Base-by-base conservation (phyloP, 139 green algal genomes). In the Chara braunii region DNA sequence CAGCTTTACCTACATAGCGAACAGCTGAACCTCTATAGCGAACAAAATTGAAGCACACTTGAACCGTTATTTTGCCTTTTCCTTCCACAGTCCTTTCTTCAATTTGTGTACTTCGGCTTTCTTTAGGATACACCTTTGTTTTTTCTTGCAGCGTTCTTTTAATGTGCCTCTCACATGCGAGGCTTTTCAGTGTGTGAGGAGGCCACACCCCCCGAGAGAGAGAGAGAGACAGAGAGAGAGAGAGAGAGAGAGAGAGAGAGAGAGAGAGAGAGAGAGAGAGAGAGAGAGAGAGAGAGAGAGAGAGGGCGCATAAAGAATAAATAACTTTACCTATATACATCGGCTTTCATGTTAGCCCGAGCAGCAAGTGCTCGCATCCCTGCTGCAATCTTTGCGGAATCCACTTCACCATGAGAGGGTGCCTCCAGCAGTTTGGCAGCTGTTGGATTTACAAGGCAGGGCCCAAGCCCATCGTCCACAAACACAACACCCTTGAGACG, bases 401-500 rank as follows among this genome's bases (percentile, higher is more conserved):
- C 54, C 7, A 72, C 52, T 28, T 70, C 54, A n/a, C 62, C 62
- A 52, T 33, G 45, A 66, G 14, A 37, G n/a, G 65, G 65, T 1
- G 59, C 28, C 11, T 74, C 35, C 4, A 74, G n/a, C 1, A 74
- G 31, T 1, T 74, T 42, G 3, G 65, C 65, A n/a, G 65, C 65
- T 37, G 65, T 42, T 28, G 65, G 65, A 42, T 74, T 74, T 14
- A 74, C 34, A 4, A 74, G 56, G n/a, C 58, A 72, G 3, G 65
- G 65, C 8, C 44, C 65, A 7, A 40, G 30, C 26, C 65, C 58
- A 43, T 70, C 65, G 18, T 74, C 55, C n/a, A 74, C 56, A 60
- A 74, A 74, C 28, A 74, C 45, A 8, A 74, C 65, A 18, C 42
- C n/a, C n/a, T n/a, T n/a, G n/a, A n/a, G n/a, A n/a, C n/a, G n/a